phyloP scores from a whole-genome alignment of 164 flowering plant species.

The Paratinospora sagittata region DNA sequence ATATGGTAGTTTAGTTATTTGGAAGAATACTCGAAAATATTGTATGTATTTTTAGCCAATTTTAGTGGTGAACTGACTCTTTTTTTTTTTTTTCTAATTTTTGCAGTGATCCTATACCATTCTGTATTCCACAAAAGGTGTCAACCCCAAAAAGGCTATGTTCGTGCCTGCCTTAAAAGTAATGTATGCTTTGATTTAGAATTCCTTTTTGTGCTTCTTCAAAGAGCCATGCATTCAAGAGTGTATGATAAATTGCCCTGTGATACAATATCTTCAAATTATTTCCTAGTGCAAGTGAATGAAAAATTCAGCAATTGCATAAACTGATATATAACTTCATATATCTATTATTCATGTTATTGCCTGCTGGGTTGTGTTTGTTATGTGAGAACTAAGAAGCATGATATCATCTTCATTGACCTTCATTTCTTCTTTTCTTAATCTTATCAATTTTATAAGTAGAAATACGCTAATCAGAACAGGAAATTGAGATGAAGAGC shows the following conservation, averaged over 20 bases:
- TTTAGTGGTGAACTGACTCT: constrained; percentile 8
- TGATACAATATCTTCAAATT: neutral
- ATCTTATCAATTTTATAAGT: neutral
- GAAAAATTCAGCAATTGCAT: too few species aligned
- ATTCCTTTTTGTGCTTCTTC: neutral
- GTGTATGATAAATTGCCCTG: neutral
- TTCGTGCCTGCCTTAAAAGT: constrained; percentile 97
- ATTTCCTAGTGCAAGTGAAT: too few species aligned
- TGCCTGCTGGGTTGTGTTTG: neutral
- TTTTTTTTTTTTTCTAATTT: constrained; percentile 11
- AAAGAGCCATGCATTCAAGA: neutral
- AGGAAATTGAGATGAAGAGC: neutral
- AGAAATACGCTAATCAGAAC: neutral
- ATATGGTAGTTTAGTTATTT: constrained; percentile 50
- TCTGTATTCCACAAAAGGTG: constrained; percentile 76
- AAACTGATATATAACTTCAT: too few species aligned
- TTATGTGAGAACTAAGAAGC: neutral
- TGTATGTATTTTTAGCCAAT: neutral
- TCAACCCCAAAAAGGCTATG: constrained; percentile 52
- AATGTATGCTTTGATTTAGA: constrained; percentile 52
- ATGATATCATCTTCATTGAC: neutral
- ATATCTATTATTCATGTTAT: too few species aligned
- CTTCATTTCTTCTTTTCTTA: neutral
- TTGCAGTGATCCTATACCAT: constrained; percentile 81
- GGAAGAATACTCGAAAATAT: neutral